Conservation (phyloP, 2,329 filamentous ascomycete genomes). For the Penicillium fuscoglaucum region DNA sequence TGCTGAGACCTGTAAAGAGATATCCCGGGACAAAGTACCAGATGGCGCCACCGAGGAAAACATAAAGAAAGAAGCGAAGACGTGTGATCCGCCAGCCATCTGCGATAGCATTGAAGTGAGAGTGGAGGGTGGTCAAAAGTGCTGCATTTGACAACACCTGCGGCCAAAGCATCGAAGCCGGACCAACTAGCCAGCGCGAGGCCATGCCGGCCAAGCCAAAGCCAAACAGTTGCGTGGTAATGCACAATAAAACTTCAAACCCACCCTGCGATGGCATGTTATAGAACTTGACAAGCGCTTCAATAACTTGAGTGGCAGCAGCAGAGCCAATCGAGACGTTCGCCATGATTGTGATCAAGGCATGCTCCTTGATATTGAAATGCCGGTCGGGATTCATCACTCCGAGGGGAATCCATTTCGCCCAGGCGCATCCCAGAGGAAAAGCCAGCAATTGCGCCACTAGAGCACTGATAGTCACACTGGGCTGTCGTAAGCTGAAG, state of each 20-base stretch:
- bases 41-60: constrained; percentile 33
- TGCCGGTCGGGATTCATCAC: constrained; percentile 46
- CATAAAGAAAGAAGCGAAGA: constrained; percentile 39
- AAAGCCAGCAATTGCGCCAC: constrained; percentile 49
- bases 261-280: constrained; percentile 58
- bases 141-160: constrained; percentile 54
- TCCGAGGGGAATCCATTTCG: constrained; percentile 41
- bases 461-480: constrained; percentile 41
- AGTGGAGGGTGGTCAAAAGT: constrained; percentile 46
- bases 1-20: constrained; percentile 66
- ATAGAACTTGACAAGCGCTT: constrained; percentile 52
- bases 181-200: constrained; percentile 58
- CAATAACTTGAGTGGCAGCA: constrained; percentile 40
- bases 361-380: constrained; percentile 45
- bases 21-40: constrained; percentile 58
- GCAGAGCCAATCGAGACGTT: constrained; percentile 51
- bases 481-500: constrained; percentile 42
- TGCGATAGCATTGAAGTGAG: constrained; percentile 33
- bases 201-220: constrained; percentile 63
- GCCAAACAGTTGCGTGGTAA: constrained; percentile 64
- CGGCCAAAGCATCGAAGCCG: constrained; percentile 66
- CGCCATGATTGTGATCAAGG: constrained; percentile 48
- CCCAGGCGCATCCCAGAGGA: constrained; percentile 45
- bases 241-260: constrained; percentile 60
- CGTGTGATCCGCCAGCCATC: constrained; percentile 47